Evolutionary conservation across 768 basidiomycete species (phyloP).

Genomic region (Suillus plorans): DNA sequence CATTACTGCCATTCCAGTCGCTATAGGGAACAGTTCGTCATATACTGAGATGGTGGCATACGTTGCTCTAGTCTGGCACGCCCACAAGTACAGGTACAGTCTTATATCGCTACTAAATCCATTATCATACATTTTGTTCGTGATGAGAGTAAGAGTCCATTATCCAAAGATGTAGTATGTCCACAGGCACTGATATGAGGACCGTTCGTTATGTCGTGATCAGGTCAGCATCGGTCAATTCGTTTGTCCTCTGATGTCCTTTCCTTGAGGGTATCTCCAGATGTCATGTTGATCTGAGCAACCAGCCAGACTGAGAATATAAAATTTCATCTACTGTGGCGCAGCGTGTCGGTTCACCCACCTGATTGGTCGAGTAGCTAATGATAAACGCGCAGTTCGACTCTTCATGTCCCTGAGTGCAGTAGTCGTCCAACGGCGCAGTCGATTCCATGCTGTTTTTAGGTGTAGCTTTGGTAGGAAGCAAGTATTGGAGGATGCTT

Average conservation of each 20-base stretch:
- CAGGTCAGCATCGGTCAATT: neutral
- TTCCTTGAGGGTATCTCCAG: neutral
- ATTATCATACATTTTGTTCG: neutral
- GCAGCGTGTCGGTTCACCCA: neutral
- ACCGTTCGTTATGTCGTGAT: neutral
- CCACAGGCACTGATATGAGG: neutral
- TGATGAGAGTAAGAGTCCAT: neutral
- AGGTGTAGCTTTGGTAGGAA: neutral
- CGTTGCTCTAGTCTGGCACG: neutral
- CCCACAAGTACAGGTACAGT: neutral
- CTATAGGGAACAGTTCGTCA: neutral
- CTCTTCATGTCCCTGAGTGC: neutral
- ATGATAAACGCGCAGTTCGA: neutral
- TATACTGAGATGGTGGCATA: neutral
- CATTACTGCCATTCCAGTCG: neutral
- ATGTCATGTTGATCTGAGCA: neutral
- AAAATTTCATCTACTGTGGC: neutral
- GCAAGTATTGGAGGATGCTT: neutral
- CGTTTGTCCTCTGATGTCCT: neutral
- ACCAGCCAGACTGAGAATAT: neutral
- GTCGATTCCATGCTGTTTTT: neutral
- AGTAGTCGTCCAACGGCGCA: conserved; percentile 1
- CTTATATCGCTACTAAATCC: neutral
- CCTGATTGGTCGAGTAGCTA: neutral
- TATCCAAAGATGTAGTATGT: neutral